Percentiles rank a stretch among this genome's conserved stretches.
These are phyloP conservation scores for Blastobotrys robertii DNA, from an alignment of 805 yeast species.

Conservation along the genomic window DNA sequence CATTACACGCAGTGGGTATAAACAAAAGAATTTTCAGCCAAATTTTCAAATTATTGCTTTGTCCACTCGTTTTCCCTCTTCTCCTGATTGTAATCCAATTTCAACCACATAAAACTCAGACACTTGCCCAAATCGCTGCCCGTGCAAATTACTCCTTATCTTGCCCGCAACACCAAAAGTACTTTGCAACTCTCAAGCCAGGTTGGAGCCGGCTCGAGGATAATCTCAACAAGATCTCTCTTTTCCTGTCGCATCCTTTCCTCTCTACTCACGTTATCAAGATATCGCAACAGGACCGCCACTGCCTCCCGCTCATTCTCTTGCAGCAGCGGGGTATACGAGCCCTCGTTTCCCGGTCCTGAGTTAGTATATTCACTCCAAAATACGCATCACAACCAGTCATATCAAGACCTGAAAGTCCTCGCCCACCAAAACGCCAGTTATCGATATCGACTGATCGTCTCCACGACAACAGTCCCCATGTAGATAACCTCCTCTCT, in stretches of 20 bases:
- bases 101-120: no score
- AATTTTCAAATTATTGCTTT: no score
- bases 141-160: no score
- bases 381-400: slow-evolving; percentile 6
- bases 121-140: no score
- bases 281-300: slow-evolving; percentile 73
- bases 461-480: slow-evolving; percentile 1
- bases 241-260: no score
- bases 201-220: not conserved
- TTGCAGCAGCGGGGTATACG: slow-evolving; percentile 74
- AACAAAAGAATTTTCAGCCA: no score
- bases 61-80: no score
- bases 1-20: no score
- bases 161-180: no score
- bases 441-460: not conserved
- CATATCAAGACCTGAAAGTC: slow-evolving; percentile 4
- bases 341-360: slow-evolving; percentile 27
- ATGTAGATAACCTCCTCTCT: no score
- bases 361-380: slow-evolving; percentile 13
- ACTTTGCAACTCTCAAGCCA: not conserved
- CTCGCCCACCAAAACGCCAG: slow-evolving; percentile 2
- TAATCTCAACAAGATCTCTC: not conserved
- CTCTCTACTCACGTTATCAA: slow-evolving; percentile 57
- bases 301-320: slow-evolving; percentile 97
- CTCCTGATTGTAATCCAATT: no score